Evolutionary conservation across 805 yeast species (phyloP), one percentile per base, ranked within the genome.

Genomic region (Kluyveromyces aestuarii): DNA sequence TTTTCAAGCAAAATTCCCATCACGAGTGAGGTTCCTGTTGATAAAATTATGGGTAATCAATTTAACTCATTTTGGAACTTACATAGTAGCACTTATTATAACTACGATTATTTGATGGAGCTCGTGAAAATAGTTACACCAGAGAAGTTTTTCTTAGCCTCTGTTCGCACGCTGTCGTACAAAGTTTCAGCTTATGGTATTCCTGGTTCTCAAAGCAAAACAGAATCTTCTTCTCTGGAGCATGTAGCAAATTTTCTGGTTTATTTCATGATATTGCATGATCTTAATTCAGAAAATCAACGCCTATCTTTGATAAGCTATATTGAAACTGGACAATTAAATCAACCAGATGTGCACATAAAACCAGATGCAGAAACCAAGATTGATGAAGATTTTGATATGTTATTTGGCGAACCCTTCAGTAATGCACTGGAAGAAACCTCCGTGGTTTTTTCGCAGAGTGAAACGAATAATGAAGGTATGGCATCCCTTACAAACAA

Each of bases 21-120:
- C 11, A 50, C 57, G 2, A 58, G 59, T 41, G 69, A 65, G 35
- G 55, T 53, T 36, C 62, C 68, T 10, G 54, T 64, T 13, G 59
- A 63, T 47, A 63, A 62, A 40, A 62, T 65, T 10, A 52, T 65
- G 57, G 53, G 63, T 3, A 65, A 64, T 41, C 69, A 65, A 53
- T 59, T 61, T 18, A 65, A 63, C 43, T 63, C 67, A 11, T 65
- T 65, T 44, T 64, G 69, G 69, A 64, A 60, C 51, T 47, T 65
- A 43, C 69, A 65, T 45, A 65, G 69, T 37, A 64, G 69, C 50
- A 64, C 68, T 2, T 65, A 62, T 49, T 65, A 62, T 44, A 65
- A 65, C 44, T 47, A 62, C 25, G 69, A 65, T 47, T 65, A 62
- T 46, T 41, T 65, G 44, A 48, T 52, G 16, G 60, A 59, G 30